Base-by-base conservation (phyloP, 176 grass and related monocot genomes). In the Zoysia japonica region DNA sequence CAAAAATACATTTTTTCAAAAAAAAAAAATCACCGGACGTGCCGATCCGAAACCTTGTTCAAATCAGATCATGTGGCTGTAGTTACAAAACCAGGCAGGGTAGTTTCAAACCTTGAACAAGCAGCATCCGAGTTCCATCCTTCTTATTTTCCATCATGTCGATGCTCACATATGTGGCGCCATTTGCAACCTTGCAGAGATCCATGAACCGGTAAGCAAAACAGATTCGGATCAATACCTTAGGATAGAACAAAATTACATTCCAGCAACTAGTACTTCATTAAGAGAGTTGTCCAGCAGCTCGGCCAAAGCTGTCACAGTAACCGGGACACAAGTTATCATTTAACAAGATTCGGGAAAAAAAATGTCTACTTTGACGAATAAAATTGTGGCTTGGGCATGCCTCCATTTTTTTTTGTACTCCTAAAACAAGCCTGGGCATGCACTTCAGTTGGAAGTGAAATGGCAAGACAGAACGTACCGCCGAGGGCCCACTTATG, bases 401-500 rank as follows among this genome's bases (percentile, higher is more conserved):
- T 55, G 52, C 10, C 3, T 51, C 3, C 52, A 55, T 55, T 54
- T 55, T 17, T 45, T 45, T 28, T 28, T 28, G 0, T 28, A 28
- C 28, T 28, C 28, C 28, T 28, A 36, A 11, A 77, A 50, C n/a
- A 81, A 50, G 64, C 0, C 28, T 28, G 28, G 28, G 28, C 28
- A 28, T 28, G 28, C 28, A 28, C 28, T 28, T 28, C 28, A 28
- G 28, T 28, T 28, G 28, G 28, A 28, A 28, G 48, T 45, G 43
- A 76, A 59, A 71, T 65, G n/a, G 72, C 61, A 61, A 78, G 74
- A 19, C 59, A 66, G 66, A 35, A 38, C 59, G 75, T 92, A 99
- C 96, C 96, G n/a, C 96, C 96, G 56, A 99, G 84, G 14, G 96
- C 92, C 96, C 96, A 99, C 79, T 99, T 99, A 86, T 99, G 96